Conservation (phyloP, 1,284 basidiomycete species). For the Cryptococcus maquisensis region DNA sequence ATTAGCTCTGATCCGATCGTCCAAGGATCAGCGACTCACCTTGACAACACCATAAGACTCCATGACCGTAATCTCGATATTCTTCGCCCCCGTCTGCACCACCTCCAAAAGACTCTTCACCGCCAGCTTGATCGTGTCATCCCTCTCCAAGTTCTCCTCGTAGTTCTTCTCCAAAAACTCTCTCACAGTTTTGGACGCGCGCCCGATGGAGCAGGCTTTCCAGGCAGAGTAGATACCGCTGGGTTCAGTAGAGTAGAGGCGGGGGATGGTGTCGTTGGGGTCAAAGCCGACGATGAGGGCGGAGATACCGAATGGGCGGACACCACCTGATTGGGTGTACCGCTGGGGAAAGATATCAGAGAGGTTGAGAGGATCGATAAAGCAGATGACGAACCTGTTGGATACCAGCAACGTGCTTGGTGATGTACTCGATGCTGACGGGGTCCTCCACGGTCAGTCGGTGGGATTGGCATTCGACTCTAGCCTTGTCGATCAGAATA, state of each 20-base stretch:
- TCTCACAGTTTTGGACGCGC: slow-evolving; percentile 95
- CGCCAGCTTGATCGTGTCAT: slow-evolving; percentile 89
- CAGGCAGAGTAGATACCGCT: slow-evolving; percentile 97
- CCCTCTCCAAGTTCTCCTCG: slow-evolving; percentile 80
- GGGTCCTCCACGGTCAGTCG: slow-evolving; percentile 97
- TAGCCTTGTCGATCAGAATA: slow-evolving; percentile 95
- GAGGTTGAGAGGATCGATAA: background rate
- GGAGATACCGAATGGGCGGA: slow-evolving; percentile 96
- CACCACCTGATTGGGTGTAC: slow-evolving; percentile 99
- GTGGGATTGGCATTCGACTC: slow-evolving; percentile 96
- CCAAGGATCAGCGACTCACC: slow-evolving; percentile 54
- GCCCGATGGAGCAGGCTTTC: slow-evolving; percentile 99
- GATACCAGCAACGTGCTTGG: slow-evolving; percentile 93
- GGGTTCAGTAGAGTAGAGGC: slow-evolving; percentile 95
- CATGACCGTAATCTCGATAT: slow-evolving; percentile 97
- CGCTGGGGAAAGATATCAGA: slow-evolving; percentile 54
- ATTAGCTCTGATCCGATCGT: slow-evolving; percentile 2
- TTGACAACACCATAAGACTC: slow-evolving; percentile 86
- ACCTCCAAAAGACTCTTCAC: slow-evolving; percentile 96
- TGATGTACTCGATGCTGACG: slow-evolving; percentile 97
- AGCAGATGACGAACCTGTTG: slow-evolving; percentile 68
- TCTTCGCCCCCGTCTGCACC: slow-evolving; percentile 98
- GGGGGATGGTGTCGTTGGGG: slow-evolving; percentile 80
- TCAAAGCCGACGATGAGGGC: slow-evolving; percentile 97
- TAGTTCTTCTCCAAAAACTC: slow-evolving; percentile 99